Percentiles rank a stretch among this genome's conserved stretches.
Evolutionary conservation across 2,329 filamentous ascomycete species (phyloP).

Genomic region (Aureobasidium mangrovei): DNA sequence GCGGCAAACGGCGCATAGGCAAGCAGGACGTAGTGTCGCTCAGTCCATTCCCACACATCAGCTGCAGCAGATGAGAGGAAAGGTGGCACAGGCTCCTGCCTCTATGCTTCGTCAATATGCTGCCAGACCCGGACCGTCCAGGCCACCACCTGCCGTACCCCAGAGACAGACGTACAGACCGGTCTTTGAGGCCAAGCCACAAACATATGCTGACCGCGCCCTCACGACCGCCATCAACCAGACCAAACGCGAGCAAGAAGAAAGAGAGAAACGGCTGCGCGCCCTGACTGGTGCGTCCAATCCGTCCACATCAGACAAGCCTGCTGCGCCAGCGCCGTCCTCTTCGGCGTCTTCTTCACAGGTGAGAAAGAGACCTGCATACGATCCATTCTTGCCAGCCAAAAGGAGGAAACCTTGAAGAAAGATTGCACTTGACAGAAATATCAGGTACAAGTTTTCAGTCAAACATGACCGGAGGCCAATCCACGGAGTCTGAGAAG

Average conservation of each 20-base stretch:
- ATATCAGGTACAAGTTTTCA: neutral
- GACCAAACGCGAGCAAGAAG: slow-evolving; percentile 10
- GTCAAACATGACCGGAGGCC: no score
- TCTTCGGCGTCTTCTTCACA: slow-evolving; percentile 23
- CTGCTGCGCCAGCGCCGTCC: neutral
- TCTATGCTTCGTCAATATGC: slow-evolving; percentile 46
- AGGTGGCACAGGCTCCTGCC: slow-evolving; percentile 42
- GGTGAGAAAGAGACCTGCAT: slow-evolving; percentile 13
- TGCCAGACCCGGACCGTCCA: neutral
- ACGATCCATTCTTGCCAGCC: slow-evolving; percentile 15
- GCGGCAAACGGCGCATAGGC: slow-evolving; percentile 3
- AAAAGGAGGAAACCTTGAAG: slow-evolving; percentile 14
- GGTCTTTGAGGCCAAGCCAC: neutral
- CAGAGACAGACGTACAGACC: neutral
- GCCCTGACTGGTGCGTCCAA: neutral
- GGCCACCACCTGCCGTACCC: neutral
- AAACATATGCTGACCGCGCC: neutral
- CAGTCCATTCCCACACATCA: slow-evolving; percentile 9
- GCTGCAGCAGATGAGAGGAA: slow-evolving; percentile 10
- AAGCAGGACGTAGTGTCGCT: slow-evolving; percentile 4
- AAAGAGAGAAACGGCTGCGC: slow-evolving; percentile 2
- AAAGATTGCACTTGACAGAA: neutral
- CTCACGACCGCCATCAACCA: neutral
- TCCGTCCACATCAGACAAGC: neutral
- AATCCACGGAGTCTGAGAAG: no score